phyloP scores from a whole-genome alignment of 2,329 filamentous ascomycete genomes.

The Trichoderma guizhouense region DNA sequence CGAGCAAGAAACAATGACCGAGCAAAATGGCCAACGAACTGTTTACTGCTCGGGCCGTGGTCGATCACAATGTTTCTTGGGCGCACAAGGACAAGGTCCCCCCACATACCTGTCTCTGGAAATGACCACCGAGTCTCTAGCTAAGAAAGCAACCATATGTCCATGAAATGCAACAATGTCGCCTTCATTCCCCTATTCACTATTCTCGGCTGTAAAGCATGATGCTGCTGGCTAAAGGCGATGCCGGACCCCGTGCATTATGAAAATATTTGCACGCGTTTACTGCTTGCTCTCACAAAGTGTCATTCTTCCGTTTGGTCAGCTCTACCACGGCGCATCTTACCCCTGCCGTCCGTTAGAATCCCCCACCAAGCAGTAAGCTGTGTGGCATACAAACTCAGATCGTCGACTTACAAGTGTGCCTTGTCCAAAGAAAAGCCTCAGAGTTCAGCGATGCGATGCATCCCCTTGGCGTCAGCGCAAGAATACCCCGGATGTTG shows the following conservation, averaged over 20 bases:
- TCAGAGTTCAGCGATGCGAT: not conserved
- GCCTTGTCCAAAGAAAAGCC: not conserved
- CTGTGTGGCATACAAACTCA: not conserved
- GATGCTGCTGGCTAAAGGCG: not conserved
- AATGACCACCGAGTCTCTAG: not conserved
- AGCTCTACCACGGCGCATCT: not conserved
- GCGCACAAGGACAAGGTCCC: not conserved
- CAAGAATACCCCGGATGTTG: not conserved
- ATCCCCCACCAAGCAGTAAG: not conserved
- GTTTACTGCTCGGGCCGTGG: not conserved
- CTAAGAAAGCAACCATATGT: not conserved
- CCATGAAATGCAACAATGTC: not conserved
- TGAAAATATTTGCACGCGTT: not conserved
- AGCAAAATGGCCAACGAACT: not conserved
- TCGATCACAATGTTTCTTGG: slow-evolving; percentile 12
- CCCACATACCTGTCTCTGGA: not conserved
- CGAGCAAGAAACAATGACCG: not conserved
- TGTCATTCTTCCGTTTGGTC: slow-evolving; percentile 5
- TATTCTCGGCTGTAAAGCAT: not conserved
- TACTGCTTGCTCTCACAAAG: not conserved
- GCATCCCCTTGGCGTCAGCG: not conserved
- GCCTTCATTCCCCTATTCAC: not conserved
- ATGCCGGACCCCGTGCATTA: not conserved
- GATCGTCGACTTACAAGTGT: not conserved
- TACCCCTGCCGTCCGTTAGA: not conserved